Evolutionary conservation across 176 grass and related monocot genomes (phyloP).

Genomic region (Zizania latifolia): DNA sequence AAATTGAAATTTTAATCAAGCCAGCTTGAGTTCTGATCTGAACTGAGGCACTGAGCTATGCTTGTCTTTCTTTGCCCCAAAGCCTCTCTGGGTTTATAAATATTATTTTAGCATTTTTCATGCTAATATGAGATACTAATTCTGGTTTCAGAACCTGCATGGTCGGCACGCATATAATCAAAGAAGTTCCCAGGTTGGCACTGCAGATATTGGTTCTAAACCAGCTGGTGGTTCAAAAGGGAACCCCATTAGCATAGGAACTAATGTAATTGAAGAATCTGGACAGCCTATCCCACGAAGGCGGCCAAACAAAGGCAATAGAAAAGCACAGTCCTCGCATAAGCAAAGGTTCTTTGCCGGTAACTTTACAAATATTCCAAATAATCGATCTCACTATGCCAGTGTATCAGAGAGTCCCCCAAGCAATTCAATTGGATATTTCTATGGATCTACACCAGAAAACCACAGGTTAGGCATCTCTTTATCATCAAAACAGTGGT

Average conservation of each 20-base stretch:
- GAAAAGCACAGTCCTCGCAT: slow-evolving; percentile 50
- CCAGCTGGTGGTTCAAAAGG: slow-evolving; percentile 43
- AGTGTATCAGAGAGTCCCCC: slow-evolving; percentile 84
- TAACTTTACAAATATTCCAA: slow-evolving; percentile 55
- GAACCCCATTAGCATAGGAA: slow-evolving; percentile 30
- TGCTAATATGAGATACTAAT: slow-evolving; percentile 2
- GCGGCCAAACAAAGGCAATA: slow-evolving; percentile 66
- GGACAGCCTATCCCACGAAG: slow-evolving; percentile 65
- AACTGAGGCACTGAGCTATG: neutral
- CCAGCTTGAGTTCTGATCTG: neutral
- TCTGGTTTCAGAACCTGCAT: slow-evolving; percentile 48
- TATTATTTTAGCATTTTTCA: slow-evolving; percentile 7
- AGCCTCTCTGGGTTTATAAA: neutral
- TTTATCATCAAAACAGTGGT: too few species aligned
- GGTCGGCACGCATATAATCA: slow-evolving; percentile 37
- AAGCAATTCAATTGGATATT: slow-evolving; percentile 89
- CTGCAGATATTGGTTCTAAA: slow-evolving; percentile 43
- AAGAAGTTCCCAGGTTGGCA: slow-evolving; percentile 39
- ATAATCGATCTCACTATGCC: slow-evolving; percentile 43
- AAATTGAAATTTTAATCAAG: slow-evolving; percentile 16
- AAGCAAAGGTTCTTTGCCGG: slow-evolving; percentile 87
- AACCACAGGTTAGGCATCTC: slow-evolving; percentile 69
- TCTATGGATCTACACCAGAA: slow-evolving; percentile 97
- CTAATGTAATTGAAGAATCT: slow-evolving; percentile 49
- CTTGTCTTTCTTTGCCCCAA: neutral